phyloP scores from a whole-genome alignment of 2,329 filamentous ascomycete genomes.

The Fusarium miscanthi region DNA sequence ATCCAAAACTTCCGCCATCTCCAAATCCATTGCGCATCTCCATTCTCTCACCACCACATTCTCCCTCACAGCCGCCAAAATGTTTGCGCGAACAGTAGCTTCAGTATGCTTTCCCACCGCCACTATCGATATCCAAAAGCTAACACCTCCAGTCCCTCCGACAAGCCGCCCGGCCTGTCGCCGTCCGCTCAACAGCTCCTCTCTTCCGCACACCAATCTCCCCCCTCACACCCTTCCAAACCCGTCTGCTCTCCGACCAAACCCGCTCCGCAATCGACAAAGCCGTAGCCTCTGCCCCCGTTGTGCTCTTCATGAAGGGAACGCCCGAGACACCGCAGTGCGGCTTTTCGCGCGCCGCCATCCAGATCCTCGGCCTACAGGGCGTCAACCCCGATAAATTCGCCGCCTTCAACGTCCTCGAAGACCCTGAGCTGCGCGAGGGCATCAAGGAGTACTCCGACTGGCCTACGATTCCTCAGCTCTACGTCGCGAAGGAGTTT shows the following conservation, averaged over 20 bases:
- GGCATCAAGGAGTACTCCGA: constrained; percentile 99
- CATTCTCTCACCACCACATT: constrained; percentile 20
- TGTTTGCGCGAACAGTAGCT: constrained; percentile 46
- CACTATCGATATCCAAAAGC: not conserved
- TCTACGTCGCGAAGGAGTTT: constrained; percentile 96
- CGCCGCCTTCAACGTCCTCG: constrained; percentile 96
- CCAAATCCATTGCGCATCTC: constrained; percentile 2
- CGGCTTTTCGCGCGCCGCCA: constrained; percentile 93
- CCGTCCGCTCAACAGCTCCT: constrained; percentile 41
- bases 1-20: constrained; percentile 32
- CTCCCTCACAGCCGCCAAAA: constrained; percentile 30
- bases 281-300: constrained; percentile 86
- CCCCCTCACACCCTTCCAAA: constrained; percentile 52
- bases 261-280: constrained; percentile 88
- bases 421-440: constrained; percentile 86
- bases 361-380: constrained; percentile 94
- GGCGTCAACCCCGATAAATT: constrained; percentile 96
- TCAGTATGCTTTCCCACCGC: constrained; percentile 24
- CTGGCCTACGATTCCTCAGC: constrained; percentile 98
- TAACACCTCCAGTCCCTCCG: constrained; percentile 49
- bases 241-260: constrained; percentile 81
- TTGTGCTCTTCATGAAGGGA: constrained; percentile 99
- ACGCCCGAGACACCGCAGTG: constrained; percentile 96
- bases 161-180: constrained; percentile 52
- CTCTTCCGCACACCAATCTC: constrained; percentile 43